A percentile compares a stretch with the other conserved stretches of the same genome.
phyloP scores from a whole-genome alignment of 2,329 filamentous ascomycete genomes.

The Mycosphaerella arachidis region DNA sequence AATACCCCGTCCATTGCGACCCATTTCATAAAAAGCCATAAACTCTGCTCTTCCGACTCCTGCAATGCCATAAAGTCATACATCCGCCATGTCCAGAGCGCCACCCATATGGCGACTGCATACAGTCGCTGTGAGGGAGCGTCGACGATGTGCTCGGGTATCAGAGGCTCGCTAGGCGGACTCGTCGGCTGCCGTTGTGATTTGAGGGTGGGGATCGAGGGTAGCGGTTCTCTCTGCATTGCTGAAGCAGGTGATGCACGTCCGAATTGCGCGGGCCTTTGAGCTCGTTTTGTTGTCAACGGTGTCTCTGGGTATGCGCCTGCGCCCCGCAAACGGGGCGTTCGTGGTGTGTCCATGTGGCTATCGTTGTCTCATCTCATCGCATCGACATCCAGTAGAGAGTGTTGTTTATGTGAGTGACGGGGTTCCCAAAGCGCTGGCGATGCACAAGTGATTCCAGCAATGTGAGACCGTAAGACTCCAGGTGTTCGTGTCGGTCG shows the following conservation, averaged over 20 bases:
- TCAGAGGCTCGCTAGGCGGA: slow-evolving; percentile 55
- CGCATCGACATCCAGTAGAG: neutral
- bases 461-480: neutral
- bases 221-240: slow-evolving; percentile 30
- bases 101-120: slow-evolving; percentile 71
- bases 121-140: slow-evolving; percentile 88
- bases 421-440: neutral
- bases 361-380: slow-evolving; percentile 6
- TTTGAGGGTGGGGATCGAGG: slow-evolving; percentile 21
- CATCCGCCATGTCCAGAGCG: slow-evolving; percentile 73
- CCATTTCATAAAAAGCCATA: slow-evolving; percentile 93
- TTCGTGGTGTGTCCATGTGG: slow-evolving; percentile 65
- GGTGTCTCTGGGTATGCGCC: slow-evolving; percentile 78
- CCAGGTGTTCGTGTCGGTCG: neutral
- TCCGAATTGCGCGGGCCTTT: slow-evolving; percentile 8
- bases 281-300: slow-evolving; percentile 23
- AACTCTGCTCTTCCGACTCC: slow-evolving; percentile 79
- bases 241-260: slow-evolving; percentile 6
- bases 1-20: slow-evolving; percentile 78
- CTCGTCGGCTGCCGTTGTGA: slow-evolving; percentile 7
- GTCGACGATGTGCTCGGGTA: slow-evolving; percentile 77
- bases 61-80: slow-evolving; percentile 79
- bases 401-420: slow-evolving; percentile 2
- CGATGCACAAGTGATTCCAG: neutral
- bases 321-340: slow-evolving; percentile 76